Conservation (phyloP, 345 rosid genomes). For the Hevea brasiliensis region DNA sequence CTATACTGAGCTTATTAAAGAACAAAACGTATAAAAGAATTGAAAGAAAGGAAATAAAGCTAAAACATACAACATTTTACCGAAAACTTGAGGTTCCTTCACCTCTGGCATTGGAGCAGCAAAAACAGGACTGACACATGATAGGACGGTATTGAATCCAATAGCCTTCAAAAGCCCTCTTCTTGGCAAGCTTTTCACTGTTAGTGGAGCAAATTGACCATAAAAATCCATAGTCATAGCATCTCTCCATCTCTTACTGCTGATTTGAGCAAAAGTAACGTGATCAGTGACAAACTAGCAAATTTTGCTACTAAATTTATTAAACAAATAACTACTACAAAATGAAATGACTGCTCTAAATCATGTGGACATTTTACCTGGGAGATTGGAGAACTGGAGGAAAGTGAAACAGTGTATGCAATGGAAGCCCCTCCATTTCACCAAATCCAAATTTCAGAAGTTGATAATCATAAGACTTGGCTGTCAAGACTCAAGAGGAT, state of each 20-base stretch:
- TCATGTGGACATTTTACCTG: background rate
- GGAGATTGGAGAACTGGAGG: conserved; percentile 2
- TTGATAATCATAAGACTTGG: too few relatives aligned
- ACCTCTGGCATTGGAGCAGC: conserved; percentile 56
- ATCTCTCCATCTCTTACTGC: conserved; percentile 6
- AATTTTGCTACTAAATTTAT: background rate
- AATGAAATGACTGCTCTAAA: background rate
- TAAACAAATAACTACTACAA: background rate
- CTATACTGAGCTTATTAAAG: background rate
- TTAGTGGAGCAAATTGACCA: conserved; percentile 7
- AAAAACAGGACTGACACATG: conserved; percentile 34
- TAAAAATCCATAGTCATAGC: conserved; percentile 14
- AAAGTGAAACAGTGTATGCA: background rate
- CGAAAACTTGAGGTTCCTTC: conserved; percentile 68
- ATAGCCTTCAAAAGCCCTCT: conserved; percentile 50
- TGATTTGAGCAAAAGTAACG: background rate
- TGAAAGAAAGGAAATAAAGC: background rate
- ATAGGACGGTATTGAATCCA: conserved; percentile 44
- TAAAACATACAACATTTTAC: conserved; percentile 43
- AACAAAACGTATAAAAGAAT: background rate
- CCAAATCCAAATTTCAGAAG: background rate
- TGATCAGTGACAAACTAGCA: background rate
- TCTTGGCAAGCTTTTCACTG: conserved; percentile 39
- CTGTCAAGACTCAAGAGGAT: too few relatives aligned
- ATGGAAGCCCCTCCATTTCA: background rate